phyloP scores from a whole-genome alignment of 257 asterid genomes.

The Perilla frutescens region DNA sequence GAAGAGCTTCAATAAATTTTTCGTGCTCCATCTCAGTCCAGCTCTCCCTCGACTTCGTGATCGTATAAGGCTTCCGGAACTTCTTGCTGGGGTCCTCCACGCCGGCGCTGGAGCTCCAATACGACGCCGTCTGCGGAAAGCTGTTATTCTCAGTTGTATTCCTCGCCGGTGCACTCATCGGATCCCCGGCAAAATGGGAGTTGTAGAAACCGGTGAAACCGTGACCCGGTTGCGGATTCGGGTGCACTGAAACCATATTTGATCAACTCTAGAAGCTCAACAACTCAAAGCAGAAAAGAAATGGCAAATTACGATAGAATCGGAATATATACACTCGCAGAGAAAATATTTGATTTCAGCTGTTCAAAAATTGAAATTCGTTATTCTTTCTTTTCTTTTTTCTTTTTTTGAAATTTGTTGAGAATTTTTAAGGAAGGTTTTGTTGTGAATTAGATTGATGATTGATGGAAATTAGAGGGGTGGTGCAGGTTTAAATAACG shows the following conservation, averaged over 20 bases:
- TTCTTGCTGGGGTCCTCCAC: conserved; percentile 62
- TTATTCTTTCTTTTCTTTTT: not conserved
- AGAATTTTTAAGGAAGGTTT: not conserved
- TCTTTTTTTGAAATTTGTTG: not conserved
- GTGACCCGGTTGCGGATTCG: conserved; percentile 55
- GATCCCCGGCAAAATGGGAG: conserved; percentile 41
- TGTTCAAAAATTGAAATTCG: not conserved
- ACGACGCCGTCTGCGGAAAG: conserved; percentile 13
- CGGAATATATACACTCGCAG: not conserved
- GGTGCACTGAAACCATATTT: conserved; percentile 67
- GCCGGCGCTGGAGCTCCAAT: conserved; percentile 40
- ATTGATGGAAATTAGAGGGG: not conserved
- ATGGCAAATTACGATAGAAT: not conserved
- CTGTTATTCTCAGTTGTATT: conserved; percentile 12
- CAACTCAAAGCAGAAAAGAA: conserved; percentile 9
- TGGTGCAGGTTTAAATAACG: not conserved
- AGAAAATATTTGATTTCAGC: not conserved
- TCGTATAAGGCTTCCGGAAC: conserved; percentile 80
- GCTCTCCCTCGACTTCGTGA: conserved; percentile 85
- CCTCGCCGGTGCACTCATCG: conserved; percentile 24
- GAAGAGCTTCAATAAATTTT: conserved; percentile 65
- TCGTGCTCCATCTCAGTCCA: conserved; percentile 90
- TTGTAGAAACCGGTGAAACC: conserved; percentile 41
- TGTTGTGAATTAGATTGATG: not conserved
- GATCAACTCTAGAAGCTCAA: conserved; percentile 21